Evolutionary conservation across 2,329 filamentous ascomycete genomes (phyloP).

Genomic region (Xylariaceae sp.): DNA sequence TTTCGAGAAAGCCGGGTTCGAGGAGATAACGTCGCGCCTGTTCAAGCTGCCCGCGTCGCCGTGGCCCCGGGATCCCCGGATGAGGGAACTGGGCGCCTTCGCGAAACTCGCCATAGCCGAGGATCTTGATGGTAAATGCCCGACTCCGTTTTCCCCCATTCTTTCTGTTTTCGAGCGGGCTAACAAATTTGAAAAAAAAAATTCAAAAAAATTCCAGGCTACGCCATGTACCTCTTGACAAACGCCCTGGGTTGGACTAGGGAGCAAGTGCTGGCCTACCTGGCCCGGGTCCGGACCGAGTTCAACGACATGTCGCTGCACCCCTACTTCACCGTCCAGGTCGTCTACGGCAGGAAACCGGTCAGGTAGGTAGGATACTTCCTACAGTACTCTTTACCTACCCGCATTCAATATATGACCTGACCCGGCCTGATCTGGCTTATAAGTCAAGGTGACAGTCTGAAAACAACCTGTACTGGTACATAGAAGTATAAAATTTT

Average conservation of each 20-base stretch:
- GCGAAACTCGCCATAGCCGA: constrained; percentile 24
- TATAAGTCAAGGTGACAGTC: too few relatives aligned
- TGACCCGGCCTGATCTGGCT: too few relatives aligned
- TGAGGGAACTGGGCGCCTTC: constrained; percentile 27
- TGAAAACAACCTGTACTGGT: too few relatives aligned
- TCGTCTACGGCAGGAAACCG: constrained; percentile 22
- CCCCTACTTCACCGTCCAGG: constrained; percentile 23
- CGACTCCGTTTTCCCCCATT: not conserved
- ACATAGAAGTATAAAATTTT: too few relatives aligned
- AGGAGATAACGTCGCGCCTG: constrained; percentile 48
- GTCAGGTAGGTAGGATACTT: too few relatives aligned
- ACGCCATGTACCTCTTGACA: constrained; percentile 26
- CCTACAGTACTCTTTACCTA: too few relatives aligned
- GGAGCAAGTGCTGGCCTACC: constrained; percentile 18
- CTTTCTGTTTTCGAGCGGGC: not conserved
- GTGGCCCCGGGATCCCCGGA: constrained; percentile 27
- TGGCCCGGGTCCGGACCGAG: constrained; percentile 22
- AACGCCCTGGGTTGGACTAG: constrained; percentile 23
- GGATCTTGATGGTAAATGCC: constrained; percentile 25
- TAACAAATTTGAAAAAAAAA: too few relatives aligned
- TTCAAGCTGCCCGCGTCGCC: constrained; percentile 39
- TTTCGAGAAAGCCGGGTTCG: constrained; percentile 52
- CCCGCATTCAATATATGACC: too few relatives aligned
- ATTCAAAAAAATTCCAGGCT: too few relatives aligned
- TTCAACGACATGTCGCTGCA: constrained; percentile 20